Base-by-base conservation (phyloP, 208 protist species). In the Trypanosoma grayi region DNA sequence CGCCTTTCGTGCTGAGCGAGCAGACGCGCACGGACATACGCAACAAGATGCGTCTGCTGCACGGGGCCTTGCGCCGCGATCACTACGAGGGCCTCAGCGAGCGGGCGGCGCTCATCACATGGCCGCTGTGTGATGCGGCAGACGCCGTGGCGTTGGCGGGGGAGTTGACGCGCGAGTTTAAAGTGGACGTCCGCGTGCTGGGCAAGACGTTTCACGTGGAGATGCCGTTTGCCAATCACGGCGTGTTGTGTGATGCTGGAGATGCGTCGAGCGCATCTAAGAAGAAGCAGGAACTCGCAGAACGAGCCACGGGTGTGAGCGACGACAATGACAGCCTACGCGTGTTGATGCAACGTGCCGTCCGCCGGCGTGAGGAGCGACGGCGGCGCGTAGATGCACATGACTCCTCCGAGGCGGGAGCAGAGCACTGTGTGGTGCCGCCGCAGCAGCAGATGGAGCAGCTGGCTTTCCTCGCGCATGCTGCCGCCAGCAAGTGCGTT, bases 31-130 rank as follows among this genome's bases (percentile, higher is more conserved):
- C 51, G 4, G 83, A 93, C 47, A 82, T 92, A 18, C 27, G 25
- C 1, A 90, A 85, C 44, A 90, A 91, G 52, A 75, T 92, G 73
- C 77, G 76, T 18, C 52, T 92, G 10, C 47, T 95, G 11, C 69
- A 81, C 24, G 82, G 85, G 5, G 88, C 63, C 4, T 59, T 93
- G 70, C 69, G 75, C 7, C 77, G 87, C 27, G 77, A 78, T 63
- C 55, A 64, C 2, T 86, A 79, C 28, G 73, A 85, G 24, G 83
- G 83, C 30, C 47, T 91, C 10, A 85, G 79, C 54, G 87, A 93
- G 69, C 73, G 81, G 8, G 81, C 82, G 0, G 87, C 81, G 7
- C 73, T 93, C 18, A 69, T 93, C 27, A 74, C 87, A 58, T 89
- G 81, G 81, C 87, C 87, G 30, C 60, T 93, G 9, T 91, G 83